These are phyloP conservation scores for Fraxinus sp. DNA, from an alignment of 305 asterid species.

Conservation along the genomic window DNA sequence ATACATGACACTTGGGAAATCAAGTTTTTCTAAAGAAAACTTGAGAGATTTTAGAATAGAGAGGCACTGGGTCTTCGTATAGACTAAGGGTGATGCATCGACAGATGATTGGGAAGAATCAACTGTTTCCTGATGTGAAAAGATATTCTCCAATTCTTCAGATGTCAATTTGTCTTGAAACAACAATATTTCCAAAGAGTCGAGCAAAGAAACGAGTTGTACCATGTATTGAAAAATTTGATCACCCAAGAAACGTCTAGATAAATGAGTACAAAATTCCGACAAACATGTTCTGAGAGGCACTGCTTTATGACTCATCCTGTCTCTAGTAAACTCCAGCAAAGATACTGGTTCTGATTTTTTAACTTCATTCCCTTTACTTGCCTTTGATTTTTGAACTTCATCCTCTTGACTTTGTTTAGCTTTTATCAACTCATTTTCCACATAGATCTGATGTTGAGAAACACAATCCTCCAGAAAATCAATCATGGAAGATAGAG, in stretches of 20 bases:
- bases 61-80: conserved; percentile 38
- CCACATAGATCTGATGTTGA: conserved; percentile 34
- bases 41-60: conserved; percentile 36
- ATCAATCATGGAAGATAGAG: conserved; percentile 36
- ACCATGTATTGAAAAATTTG: conserved; percentile 31
- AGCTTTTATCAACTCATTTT: conserved; percentile 33
- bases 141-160: conserved; percentile 35
- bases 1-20: conserved; percentile 32
- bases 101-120: conserved; percentile 12
- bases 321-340: conserved; percentile 42
- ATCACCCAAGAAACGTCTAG: conserved; percentile 35
- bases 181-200: conserved; percentile 35
- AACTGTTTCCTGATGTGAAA: conserved; percentile 5
- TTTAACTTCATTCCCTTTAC: conserved; percentile 18
- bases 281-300: conserved; percentile 41
- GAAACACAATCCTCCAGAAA: conserved; percentile 49
- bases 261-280: conserved; percentile 48
- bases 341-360: conserved; percentile 31
- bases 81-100: conserved; percentile 25
- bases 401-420: conserved; percentile 27
- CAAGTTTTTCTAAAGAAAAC: conserved; percentile 26
- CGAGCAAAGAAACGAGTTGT: conserved; percentile 35
- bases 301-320: conserved; percentile 23
- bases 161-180: conserved; percentile 39
- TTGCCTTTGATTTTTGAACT: conserved; percentile 8